Base-by-base conservation (phyloP, 768 basidiomycete genomes). In the Boletus barrowsii region DNA sequence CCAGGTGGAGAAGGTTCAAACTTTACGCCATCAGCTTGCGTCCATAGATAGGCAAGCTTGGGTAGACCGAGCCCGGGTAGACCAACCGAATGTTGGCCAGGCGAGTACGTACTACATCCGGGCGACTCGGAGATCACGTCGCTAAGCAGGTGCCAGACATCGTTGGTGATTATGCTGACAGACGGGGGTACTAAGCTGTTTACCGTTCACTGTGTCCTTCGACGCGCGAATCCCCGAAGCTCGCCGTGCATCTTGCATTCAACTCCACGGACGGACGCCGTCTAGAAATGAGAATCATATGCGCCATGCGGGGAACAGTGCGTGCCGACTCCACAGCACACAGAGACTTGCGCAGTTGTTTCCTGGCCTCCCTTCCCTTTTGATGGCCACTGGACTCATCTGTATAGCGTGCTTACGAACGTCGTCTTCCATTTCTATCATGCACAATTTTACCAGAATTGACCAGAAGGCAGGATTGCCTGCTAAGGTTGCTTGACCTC, bases 21-120 rank as follows among this genome's bases (percentile, higher is more conserved):
- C 22, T 24, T 65, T 42, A 53, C 24, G 29, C 62, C 60, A 61
- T 60, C 65, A 56, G 60, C 39, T 42, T 5, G 20, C n/a, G 45
- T 57, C 66, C 61, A 20, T 55, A 66, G 66, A 63, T 61, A 53
- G 66, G 52, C 18, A 60, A 58, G 42, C 54, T n/a, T n/a, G n/a
- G n/a, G n/a, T n/a, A n/a, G n/a, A n/a, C n/a, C n/a, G n/a, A n/a
- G n/a, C n/a, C 57, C 22, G 2, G 54, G 49, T 20, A 46, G 20
- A 45, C 32, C 41, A 50, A 49, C 57, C 53, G 62, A 55, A n/a
- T 24, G 52, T 58, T 42, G 49, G 44, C 50, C 41, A 57, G 60
- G 55, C 57, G 51, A 65, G 55, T 55, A 24, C 4, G 22, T 24
- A 24, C 22, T 47, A 55, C 45, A 53, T 51, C 46, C 47, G 36